Evolutionary conservation across 73 alveolate genomes (phyloP).

Genomic region (Tetrahymena borealis): DNA sequence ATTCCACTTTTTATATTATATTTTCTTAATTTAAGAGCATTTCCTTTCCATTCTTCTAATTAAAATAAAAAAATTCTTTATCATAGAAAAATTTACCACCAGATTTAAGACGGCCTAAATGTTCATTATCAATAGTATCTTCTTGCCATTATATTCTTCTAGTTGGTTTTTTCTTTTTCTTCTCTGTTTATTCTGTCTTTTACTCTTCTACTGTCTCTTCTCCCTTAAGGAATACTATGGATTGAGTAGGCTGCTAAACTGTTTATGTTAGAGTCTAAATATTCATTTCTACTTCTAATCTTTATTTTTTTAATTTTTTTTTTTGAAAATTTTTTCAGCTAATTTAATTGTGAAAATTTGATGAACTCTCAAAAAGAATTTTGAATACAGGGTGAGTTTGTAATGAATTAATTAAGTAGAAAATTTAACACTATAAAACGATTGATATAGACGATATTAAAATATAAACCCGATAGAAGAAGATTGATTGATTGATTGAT

Average conservation of each 20-base stretch:
- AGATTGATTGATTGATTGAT: too few relatives aligned
- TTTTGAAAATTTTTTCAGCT: neutral
- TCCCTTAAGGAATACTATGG: neutral
- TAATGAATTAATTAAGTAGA: too few relatives aligned
- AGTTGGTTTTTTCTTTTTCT: neutral
- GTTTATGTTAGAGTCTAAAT: neutral
- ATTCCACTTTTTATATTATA: too few relatives aligned
- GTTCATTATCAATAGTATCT: constrained; percentile 33
- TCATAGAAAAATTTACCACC: neutral
- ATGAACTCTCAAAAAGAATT: too few relatives aligned
- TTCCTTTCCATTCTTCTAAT: too few relatives aligned
- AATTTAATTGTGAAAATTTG: too few relatives aligned
- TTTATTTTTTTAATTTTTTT: neutral
- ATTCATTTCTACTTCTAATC: neutral
- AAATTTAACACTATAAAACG: too few relatives aligned
- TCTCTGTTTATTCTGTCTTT: neutral
- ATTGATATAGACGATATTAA: too few relatives aligned
- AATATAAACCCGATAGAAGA: too few relatives aligned
- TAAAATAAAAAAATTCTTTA: too few relatives aligned
- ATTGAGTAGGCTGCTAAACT: neutral
- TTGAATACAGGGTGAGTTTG: too few relatives aligned
- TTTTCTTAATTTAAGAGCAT: too few relatives aligned
- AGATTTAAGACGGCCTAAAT: constrained; percentile 17
- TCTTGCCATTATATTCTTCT: constrained; percentile 30
- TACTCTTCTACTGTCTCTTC: neutral